Evolutionary conservation across 441 rosid genomes (phyloP).

Genomic region (Daphne laureola): DNA sequence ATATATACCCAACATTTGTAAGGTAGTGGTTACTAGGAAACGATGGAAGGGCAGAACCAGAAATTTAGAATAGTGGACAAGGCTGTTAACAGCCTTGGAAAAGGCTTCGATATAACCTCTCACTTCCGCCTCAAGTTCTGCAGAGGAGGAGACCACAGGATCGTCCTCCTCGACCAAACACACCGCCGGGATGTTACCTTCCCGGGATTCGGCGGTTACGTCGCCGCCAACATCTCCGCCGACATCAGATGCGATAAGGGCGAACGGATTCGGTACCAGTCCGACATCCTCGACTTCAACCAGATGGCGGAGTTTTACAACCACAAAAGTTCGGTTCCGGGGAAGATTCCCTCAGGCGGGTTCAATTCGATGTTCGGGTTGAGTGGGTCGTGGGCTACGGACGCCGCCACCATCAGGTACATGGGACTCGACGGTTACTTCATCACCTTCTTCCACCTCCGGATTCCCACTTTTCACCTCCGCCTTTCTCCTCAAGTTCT

Average conservation of each 20-base stretch:
- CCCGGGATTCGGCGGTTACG: constrained; percentile 64
- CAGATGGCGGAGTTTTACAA: constrained; percentile 94
- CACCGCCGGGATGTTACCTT: constrained; percentile 37
- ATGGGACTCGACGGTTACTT: constrained; percentile 68
- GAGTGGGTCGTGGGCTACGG: constrained; percentile 64
- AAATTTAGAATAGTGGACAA: constrained; percentile 27
- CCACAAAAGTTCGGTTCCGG: constrained; percentile 42
- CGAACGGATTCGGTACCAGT: constrained; percentile 61
- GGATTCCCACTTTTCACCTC: constrained; percentile 62
- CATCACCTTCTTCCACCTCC: constrained; percentile 46
- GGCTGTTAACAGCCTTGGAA: constrained; percentile 66
- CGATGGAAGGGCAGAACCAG: constrained; percentile 1
- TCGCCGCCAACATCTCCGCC: constrained; percentile 33
- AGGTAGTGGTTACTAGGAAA: too few species aligned
- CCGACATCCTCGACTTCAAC: constrained; percentile 73
- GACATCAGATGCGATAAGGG: constrained; percentile 87
- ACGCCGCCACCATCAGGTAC: constrained; percentile 53
- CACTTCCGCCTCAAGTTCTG: constrained; percentile 72
- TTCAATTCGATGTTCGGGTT: constrained; percentile 77
- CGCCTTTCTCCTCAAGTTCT: constrained; percentile 53
- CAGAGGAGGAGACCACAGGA: constrained; percentile 49
- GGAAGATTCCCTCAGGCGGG: constrained; percentile 76
- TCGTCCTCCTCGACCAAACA: constrained; percentile 49
- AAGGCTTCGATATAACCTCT: constrained; percentile 76
- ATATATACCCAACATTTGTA: too few species aligned